Base-by-base conservation (phyloP, 106 monocot species). In the Ottelia alismoides region DNA sequence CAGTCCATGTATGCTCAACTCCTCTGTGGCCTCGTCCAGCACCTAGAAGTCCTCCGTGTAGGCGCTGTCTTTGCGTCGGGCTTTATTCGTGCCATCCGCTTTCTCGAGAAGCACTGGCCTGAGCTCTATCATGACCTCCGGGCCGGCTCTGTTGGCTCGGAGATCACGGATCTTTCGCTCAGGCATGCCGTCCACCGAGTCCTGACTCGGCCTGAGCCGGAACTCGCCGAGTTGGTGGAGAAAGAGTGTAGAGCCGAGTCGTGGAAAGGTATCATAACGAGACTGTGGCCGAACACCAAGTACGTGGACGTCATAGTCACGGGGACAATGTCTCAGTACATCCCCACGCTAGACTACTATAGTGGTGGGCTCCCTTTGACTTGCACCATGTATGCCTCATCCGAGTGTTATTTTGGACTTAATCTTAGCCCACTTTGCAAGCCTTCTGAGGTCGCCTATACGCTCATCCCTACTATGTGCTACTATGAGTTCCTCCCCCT, bases 1-100 rank as follows among this genome's bases (percentile, higher is more conserved):
- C 92, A 92, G 53, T 81, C 81, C 75, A 92, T 92, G 92, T 92
- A 92, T 60, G 57, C 81, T 5, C 92, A 92, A 49, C 64, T 92
- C 2, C 76, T 92, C 22, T 92, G 92, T 26, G 92, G 92, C 14
- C 73, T 92, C 18, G 30, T 71, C 11, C 81, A 76, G 35, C 66
- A 55, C 50, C 17, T 31, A 12, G 75, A 92, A 9, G 92, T 92
- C 25, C 67, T 92, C 49, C 92, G 92, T 2, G 92, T 85, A 20
- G 92, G 92, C 11, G 78, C 92, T 21, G 85, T 85, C 32, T 92
- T 92, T 57, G 92, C 92, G 11, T 92, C 85, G 52, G 92, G 85
- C 22, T 85, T 92, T 65, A 78, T 92, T 45, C 85, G 92, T 5
- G 81, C 85, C 19, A 79, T 92, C 49, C 59, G 52, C 17, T 78